Base-by-base conservation (phyloP, 148 eudicot species). In the Tetragonia tetragonoides region DNA sequence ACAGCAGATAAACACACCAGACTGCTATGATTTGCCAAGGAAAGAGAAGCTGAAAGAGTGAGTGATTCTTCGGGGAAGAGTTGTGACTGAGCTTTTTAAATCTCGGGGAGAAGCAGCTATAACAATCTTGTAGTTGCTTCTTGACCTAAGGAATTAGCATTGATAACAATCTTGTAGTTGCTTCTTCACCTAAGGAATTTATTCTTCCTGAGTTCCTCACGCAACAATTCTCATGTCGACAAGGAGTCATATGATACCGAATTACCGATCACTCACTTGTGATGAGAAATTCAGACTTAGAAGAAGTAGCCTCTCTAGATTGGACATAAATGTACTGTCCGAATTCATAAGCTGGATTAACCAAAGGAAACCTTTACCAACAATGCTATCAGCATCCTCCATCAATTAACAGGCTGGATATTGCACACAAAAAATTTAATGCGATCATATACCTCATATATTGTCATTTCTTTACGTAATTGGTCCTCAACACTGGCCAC, bases 401-500 rank as follows among this genome's bases (percentile, higher is more conserved):
- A 74, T 28, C 10, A 47, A 70, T 24, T 12, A 28, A 70, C 7
- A 47, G 28, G 59, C 73, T 53, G 61, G 11, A 51, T 24, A 34
- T 46, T 23, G 21, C 14, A 71, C 24, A 53, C 1, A 57, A 71
- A 54, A 47, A 28, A 54, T 4, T 7, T 42, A 39, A n/a, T 47
- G 5, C 49, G 3, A 77, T 53, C 54, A 77, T 54, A 44, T 88
- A 95, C 99, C 99, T 95, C 99, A 75, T 91, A 95, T 59, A 95
- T 87, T 12, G 97, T 87, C 99, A 95, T 95, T 82, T 95, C 99
- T 87, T 93, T 90, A 72, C 73, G 90, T 18, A 95, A 79, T 81
- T 95, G 99, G 89, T 95, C 97, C 83, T 95, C 99, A 56, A 89
- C 89, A 77, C 93, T 85, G n/a, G 97, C 97, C 75, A 90, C 93